These are phyloP conservation scores for Calonectria pseudoturangicola DNA, from an alignment of 2,329 filamentous ascomycete species.

Conservation along the genomic window DNA sequence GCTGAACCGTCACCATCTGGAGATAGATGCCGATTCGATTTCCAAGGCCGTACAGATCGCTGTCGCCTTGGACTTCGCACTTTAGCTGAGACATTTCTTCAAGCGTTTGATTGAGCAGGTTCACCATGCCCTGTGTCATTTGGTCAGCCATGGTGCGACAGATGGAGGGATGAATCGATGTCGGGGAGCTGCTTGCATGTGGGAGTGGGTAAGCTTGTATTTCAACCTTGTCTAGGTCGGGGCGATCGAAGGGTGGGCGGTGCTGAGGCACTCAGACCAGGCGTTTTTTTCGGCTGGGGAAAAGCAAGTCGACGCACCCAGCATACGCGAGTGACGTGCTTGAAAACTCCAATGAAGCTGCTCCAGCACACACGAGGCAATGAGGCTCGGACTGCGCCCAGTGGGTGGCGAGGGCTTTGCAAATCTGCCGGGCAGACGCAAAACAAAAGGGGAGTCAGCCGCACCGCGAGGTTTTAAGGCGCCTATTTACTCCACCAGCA, in stretches of 20 bases:
- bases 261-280: constrained; percentile 9
- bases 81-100: background rate
- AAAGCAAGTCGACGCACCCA: background rate
- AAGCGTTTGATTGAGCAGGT: background rate
- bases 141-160: background rate
- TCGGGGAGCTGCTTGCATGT: background rate
- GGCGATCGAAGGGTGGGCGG: background rate
- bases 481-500: constrained; percentile 15
- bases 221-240: background rate
- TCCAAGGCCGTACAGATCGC: constrained; percentile 31
- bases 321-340: background rate
- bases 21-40: constrained; percentile 33
- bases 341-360: background rate
- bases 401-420: constrained; percentile 8
- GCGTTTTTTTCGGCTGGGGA: background rate
- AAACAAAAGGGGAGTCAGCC: background rate
- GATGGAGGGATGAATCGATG: background rate
- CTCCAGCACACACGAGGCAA: background rate
- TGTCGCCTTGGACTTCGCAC: constrained; percentile 17
- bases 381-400: constrained; percentile 15
- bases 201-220: constrained; percentile 6
- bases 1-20: constrained; percentile 32
- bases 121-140: background rate
- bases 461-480: constrained; percentile 8
- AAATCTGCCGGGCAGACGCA: background rate